Evolutionary conservation across 108 stramenopile genomes (phyloP), one percentile per base, ranked within the genome.

Genomic region (Skeletonema costatum): DNA sequence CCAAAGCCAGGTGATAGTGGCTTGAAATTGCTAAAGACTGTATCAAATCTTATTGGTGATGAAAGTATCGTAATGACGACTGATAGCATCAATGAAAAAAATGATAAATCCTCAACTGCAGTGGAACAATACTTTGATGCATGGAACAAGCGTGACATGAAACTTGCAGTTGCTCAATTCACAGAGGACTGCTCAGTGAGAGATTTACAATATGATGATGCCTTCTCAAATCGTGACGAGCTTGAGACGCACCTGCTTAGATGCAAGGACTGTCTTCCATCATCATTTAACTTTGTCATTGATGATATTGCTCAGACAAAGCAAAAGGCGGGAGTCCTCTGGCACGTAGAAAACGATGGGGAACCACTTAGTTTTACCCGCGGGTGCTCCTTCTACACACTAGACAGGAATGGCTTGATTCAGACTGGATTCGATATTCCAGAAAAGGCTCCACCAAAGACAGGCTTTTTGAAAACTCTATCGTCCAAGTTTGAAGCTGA

Each of bases 121-220:
- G 84, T 88, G 10, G 82, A 85, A 62, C 38, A 75, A 60, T 91
- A 89, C 65, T 88, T 87, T 80, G 75, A 70, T n/a, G 87, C 89
- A 60, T 96, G 94, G 94, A 96, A 92, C 67, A 51, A 77, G 19
- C 88, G 92, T 17, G 89, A 92, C 74, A 92, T 93, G 85, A 69
- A 65, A n/a, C 48, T 17, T 19, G 94, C 92, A 13, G 66, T 76
- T 12, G 62, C 81, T 36, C 46, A 80, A 5, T 96, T 93, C 75
- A 61, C 81, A 3, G 64, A 88, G 7, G 86, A 90, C 67, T 82
- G 81, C 39, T 5, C 48, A 0, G 74, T 85, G 58, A 77, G 81
- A 61, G 86, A 87, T 64, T 68, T 88, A 16, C 81, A 89, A 56
- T 96, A 93, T 73, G 87, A 92, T 68, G 84, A 86, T 71, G 80